A percentile compares a stretch with the other conserved stretches of the same genome.
phyloP scores from a whole-genome alignment of 129 eudicot genomes.

The Ambrosia trifida region DNA sequence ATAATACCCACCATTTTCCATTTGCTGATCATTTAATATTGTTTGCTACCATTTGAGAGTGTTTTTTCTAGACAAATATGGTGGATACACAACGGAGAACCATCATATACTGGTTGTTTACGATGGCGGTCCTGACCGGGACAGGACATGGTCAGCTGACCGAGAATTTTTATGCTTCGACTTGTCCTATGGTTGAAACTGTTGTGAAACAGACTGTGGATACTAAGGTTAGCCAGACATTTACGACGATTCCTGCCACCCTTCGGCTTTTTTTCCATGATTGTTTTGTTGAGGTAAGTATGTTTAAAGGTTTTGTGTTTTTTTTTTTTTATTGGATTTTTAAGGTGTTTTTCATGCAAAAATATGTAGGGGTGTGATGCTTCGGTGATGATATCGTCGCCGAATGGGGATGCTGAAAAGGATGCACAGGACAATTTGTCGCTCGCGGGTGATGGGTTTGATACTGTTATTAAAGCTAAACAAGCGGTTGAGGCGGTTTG shows the following conservation, averaged over 20 bases:
- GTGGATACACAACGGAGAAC: slow-evolving; percentile 32
- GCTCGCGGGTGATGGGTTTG: slow-evolving; percentile 82
- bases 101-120: slow-evolving; percentile 27
- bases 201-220: slow-evolving; percentile 55
- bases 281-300: slow-evolving; percentile 65
- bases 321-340: neutral
- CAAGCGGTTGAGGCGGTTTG: slow-evolving; percentile 77
- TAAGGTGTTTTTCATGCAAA: slow-evolving; percentile 8
- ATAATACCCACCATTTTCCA: slow-evolving; percentile 8
- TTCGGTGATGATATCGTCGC: slow-evolving; percentile 64
- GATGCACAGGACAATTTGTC: slow-evolving; percentile 69
- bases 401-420: slow-evolving; percentile 72
- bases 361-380: slow-evolving; percentile 83
- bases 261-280: slow-evolving; percentile 88
- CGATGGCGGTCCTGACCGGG: slow-evolving; percentile 25
- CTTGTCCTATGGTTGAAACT: slow-evolving; percentile 62
- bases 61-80: slow-evolving; percentile 4
- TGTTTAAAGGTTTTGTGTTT: neutral
- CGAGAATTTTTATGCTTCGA: slow-evolving; percentile 56
- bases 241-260: slow-evolving; percentile 72
- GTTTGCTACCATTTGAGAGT: slow-evolving; percentile 4
- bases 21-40: slow-evolving; percentile 7
- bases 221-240: slow-evolving; percentile 53
- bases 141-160: slow-evolving; percentile 46
- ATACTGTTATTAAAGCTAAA: slow-evolving; percentile 74